These are phyloP conservation scores for Cyanidiococcus yangmingshanensis DNA, from an alignment of 23 red algal species.

Conservation along the genomic window DNA sequence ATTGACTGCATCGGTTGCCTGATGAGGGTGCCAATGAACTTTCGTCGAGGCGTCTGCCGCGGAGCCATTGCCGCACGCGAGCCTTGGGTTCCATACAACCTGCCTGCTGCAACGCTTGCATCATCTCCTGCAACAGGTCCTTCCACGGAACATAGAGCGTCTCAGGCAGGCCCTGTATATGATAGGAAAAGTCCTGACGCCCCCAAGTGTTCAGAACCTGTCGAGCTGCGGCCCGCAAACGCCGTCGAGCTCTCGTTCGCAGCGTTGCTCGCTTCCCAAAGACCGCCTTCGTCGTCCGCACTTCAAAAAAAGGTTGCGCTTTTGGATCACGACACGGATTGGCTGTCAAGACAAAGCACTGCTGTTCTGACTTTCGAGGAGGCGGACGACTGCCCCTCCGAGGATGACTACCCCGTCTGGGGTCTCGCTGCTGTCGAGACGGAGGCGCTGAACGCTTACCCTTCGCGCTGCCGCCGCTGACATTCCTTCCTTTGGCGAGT, in stretches of 20 bases:
- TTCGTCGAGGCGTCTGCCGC: too few species aligned
- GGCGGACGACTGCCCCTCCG: neutral
- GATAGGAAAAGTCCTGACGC: neutral
- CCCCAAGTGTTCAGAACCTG: neutral
- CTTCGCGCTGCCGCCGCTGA: too few species aligned
- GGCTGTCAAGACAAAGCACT: neutral
- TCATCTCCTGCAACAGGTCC: neutral
- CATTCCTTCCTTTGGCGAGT: too few species aligned
- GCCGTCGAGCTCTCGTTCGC: neutral
- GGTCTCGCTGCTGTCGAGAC: neutral
- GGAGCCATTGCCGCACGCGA: neutral
- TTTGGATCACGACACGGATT: neutral
- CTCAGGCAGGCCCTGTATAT: conserved; percentile 1
- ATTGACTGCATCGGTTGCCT: too few species aligned
- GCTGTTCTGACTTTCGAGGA: neutral
- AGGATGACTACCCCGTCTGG: neutral
- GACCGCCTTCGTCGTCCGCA: neutral
- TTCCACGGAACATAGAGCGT: neutral
- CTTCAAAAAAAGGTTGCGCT: neutral
- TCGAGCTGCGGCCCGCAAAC: neutral
- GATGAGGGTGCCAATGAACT: too few species aligned
- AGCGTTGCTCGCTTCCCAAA: neutral
- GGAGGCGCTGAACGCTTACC: neutral
- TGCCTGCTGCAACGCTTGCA: neutral
- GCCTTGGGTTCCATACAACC: neutral